Evolutionary conservation across 2,329 filamentous ascomycete species (phyloP).

Genomic region (Parascedosporium putredinis): DNA sequence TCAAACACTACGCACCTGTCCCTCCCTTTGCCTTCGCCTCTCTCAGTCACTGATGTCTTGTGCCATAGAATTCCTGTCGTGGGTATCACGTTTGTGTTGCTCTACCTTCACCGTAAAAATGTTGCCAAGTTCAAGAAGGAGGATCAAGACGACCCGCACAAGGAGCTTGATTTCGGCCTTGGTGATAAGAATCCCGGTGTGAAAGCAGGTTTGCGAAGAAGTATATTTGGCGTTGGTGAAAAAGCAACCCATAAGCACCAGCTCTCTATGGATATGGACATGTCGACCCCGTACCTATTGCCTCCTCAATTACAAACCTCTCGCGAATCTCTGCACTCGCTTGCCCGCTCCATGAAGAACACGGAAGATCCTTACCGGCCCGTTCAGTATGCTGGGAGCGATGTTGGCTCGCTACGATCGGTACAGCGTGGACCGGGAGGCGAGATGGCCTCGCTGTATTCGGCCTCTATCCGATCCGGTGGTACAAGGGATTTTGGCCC

Average conservation of each 20-base stretch:
- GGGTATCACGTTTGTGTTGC: conserved; percentile 53
- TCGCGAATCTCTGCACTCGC: conserved; percentile 74
- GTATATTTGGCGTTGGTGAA: conserved; percentile 42
- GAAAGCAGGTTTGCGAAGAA: neutral
- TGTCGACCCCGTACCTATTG: conserved; percentile 85
- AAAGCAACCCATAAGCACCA: conserved; percentile 41
- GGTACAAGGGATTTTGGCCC: conserved; percentile 16
- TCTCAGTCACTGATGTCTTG: neutral
- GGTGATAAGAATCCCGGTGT: conserved; percentile 33
- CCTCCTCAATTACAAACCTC: conserved; percentile 71
- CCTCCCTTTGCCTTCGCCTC: conserved; percentile 11
- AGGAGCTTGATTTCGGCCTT: conserved; percentile 85
- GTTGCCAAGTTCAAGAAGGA: conserved; percentile 61
- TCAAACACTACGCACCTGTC: no score
- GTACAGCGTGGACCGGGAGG: conserved; percentile 24
- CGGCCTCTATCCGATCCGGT: conserved; percentile 26
- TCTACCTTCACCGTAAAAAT: conserved; percentile 72
- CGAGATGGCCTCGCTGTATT: conserved; percentile 34
- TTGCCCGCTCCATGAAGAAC: conserved; percentile 64
- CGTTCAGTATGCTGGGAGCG: conserved; percentile 47
- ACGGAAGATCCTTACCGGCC: conserved; percentile 78
- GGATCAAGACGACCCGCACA: conserved; percentile 78
- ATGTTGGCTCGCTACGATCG: conserved; percentile 46
- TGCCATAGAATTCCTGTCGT: conserved; percentile 61
- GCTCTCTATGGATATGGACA: conserved; percentile 62